phyloP scores from a whole-genome alignment of 2,329 filamentous ascomycete genomes.

The Diaporthe citriasiana region DNA sequence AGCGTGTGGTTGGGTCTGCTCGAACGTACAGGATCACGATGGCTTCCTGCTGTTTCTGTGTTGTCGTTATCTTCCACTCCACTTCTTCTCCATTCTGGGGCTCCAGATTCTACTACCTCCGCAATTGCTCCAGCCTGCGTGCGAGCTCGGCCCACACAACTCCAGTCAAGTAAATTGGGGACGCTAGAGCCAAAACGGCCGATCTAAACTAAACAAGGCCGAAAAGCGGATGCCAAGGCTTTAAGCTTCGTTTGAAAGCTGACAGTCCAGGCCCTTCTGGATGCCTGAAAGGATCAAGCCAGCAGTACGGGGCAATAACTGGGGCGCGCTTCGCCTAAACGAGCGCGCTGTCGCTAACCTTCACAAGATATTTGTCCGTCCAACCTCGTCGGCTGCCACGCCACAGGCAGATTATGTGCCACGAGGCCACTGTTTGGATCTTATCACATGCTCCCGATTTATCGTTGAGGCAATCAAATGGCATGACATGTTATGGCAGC shows the following conservation, averaged over 20 bases:
- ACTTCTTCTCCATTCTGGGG: slow-evolving; percentile 34
- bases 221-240: background rate
- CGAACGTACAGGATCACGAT: background rate
- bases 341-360: slow-evolving; percentile 11
- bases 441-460: background rate
- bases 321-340: background rate
- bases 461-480: background rate
- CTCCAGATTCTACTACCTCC: slow-evolving; percentile 30
- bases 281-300: slow-evolving; percentile 16
- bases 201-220: slow-evolving; percentile 10
- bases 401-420: background rate
- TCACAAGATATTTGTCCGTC: slow-evolving; percentile 12
- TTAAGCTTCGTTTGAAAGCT: slow-evolving; percentile 1
- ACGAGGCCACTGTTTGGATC: background rate
- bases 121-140: slow-evolving; percentile 26
- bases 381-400: background rate
- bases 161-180: slow-evolving; percentile 23
- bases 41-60: slow-evolving; percentile 5
- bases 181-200: slow-evolving; percentile 14
- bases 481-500: background rate
- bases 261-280: slow-evolving; percentile 23
- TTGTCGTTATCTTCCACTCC: slow-evolving; percentile 12
- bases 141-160: slow-evolving; percentile 4
- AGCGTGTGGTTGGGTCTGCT: background rate
- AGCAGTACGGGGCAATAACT: slow-evolving; percentile 12